Conservation (phyloP, 1,284 basidiomycete genomes). For the Athelia sp. region DNA sequence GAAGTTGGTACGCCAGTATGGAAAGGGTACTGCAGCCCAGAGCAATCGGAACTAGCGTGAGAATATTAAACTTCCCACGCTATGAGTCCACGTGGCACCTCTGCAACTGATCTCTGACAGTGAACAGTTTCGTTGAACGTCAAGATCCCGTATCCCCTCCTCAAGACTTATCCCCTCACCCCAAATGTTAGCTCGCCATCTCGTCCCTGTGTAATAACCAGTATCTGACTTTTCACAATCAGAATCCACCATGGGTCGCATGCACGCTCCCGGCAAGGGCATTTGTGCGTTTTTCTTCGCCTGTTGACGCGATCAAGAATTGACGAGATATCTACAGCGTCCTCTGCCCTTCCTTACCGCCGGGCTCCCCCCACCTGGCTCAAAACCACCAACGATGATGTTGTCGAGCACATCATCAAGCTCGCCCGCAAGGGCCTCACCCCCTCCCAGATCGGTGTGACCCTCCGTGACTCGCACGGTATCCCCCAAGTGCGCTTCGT, state of each 20-base stretch:
- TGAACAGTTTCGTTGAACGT: constrained; percentile 2
- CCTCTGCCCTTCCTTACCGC: constrained; percentile 97
- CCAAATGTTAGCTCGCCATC: too few relatives aligned
- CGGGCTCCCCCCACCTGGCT: constrained; percentile 95
- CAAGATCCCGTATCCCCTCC: too few relatives aligned
- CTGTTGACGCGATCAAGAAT: background rate
- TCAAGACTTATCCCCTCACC: too few relatives aligned
- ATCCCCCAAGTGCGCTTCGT: constrained; percentile 97
- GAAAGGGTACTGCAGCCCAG: too few relatives aligned
- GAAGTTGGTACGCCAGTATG: constrained; percentile 15
- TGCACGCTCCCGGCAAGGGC: constrained; percentile 98
- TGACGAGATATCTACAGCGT: constrained; percentile 44
- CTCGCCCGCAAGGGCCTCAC: constrained; percentile 93
- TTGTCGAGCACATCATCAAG: constrained; percentile 95
- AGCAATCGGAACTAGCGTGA: too few relatives aligned
- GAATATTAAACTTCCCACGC: too few relatives aligned
- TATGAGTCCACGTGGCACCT: too few relatives aligned
- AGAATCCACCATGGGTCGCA: constrained; percentile 71
- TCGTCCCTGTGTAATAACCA: too few relatives aligned
- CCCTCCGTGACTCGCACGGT: constrained; percentile 96
- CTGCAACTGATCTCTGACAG: too few relatives aligned
- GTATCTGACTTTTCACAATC: background rate
- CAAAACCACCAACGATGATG: constrained; percentile 92
- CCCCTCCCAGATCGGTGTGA: constrained; percentile 97
- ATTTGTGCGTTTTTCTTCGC: constrained; percentile 62